phyloP scores from a whole-genome alignment of 2,329 filamentous ascomycete species.

The Zasmidium citrigriseum region DNA sequence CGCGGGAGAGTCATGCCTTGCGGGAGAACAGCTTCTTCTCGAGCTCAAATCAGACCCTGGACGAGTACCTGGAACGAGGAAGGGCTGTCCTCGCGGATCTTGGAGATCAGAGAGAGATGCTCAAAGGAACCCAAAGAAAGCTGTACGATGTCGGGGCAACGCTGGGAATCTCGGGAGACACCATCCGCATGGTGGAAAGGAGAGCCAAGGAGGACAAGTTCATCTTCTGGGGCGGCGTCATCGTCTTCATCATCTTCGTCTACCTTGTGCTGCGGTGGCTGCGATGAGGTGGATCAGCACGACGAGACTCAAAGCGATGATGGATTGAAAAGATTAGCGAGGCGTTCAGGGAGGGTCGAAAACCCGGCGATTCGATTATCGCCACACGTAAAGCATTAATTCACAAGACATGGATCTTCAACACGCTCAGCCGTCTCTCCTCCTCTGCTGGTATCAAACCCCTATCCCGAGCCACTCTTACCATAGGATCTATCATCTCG shows the following conservation, averaged over 20 bases:
- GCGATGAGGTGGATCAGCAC: slow-evolving; percentile 61
- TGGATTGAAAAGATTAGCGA: too few relatives aligned
- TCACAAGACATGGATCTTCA: too few relatives aligned
- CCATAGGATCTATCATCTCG: too few relatives aligned
- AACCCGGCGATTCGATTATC: too few relatives aligned
- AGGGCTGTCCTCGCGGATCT: slow-evolving; percentile 88
- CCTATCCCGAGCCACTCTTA: too few relatives aligned
- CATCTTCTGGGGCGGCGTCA: slow-evolving; percentile 88
- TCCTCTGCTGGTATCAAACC: too few relatives aligned
- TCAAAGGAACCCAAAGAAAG: slow-evolving; percentile 90
- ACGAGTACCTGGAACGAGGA: slow-evolving; percentile 91
- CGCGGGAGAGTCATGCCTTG: slow-evolving; percentile 76
- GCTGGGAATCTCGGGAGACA: slow-evolving; percentile 88
- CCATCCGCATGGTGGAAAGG: slow-evolving; percentile 93
- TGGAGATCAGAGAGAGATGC: slow-evolving; percentile 85
- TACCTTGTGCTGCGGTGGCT: slow-evolving; percentile 87
- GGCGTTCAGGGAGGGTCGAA: too few relatives aligned
- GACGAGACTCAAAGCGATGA: too few relatives aligned
- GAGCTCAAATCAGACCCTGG: slow-evolving; percentile 78
- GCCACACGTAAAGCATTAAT: too few relatives aligned
- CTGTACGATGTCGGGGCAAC: slow-evolving; percentile 94
- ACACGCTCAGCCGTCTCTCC: too few relatives aligned
- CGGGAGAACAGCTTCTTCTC: slow-evolving; percentile 87
- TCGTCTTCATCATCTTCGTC: slow-evolving; percentile 88
- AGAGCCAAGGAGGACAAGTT: slow-evolving; percentile 94